Conservation (phyloP, 2,329 filamentous ascomycete genomes). For the Cryphonectria carpinicola region DNA sequence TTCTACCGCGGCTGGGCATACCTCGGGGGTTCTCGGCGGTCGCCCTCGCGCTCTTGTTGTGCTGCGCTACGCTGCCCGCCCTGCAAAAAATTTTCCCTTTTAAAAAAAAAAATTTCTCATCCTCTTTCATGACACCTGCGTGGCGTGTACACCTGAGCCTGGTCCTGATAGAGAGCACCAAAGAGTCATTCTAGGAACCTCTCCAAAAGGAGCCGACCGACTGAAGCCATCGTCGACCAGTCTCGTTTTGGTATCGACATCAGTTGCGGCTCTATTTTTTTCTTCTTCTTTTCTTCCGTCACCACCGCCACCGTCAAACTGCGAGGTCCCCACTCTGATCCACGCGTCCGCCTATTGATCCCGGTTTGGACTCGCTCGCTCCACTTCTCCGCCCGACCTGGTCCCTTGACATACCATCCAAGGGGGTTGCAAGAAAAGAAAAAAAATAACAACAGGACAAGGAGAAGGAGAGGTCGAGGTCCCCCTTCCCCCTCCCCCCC, state of each 20-base stretch:
- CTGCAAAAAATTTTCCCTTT: neutral
- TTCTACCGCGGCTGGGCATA: conserved; percentile 10
- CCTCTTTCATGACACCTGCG: conserved; percentile 2
- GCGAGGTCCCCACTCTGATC: conserved; percentile 1
- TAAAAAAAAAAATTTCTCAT: neutral
- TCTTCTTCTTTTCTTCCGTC: neutral
- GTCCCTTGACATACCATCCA: conserved; percentile 13
- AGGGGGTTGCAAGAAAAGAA: neutral
- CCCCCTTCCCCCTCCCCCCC: neutral
- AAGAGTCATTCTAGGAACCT: conserved; percentile 8
- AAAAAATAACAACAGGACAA: conserved; percentile 7
- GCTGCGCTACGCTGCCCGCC: neutral
- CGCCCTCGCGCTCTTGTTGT: conserved; percentile 7
- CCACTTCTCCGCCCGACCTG: conserved; percentile 25
- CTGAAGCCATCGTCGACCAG: conserved; percentile 7
- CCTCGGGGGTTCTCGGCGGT: conserved; percentile 8
- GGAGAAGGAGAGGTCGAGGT: conserved; percentile 11
- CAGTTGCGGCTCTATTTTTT: conserved; percentile 8
- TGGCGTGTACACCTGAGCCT: conserved; percentile 5
- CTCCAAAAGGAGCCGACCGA: neutral
- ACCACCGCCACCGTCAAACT: conserved; percentile 16
- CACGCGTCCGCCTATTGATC: conserved; percentile 13
- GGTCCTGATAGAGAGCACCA: conserved; percentile 9
- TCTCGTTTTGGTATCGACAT: conserved; percentile 7
- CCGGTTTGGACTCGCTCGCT: conserved; percentile 13